Evolutionary conservation across 176 grass and related monocot species (phyloP).

Genomic region (Metroxylon sagu): DNA sequence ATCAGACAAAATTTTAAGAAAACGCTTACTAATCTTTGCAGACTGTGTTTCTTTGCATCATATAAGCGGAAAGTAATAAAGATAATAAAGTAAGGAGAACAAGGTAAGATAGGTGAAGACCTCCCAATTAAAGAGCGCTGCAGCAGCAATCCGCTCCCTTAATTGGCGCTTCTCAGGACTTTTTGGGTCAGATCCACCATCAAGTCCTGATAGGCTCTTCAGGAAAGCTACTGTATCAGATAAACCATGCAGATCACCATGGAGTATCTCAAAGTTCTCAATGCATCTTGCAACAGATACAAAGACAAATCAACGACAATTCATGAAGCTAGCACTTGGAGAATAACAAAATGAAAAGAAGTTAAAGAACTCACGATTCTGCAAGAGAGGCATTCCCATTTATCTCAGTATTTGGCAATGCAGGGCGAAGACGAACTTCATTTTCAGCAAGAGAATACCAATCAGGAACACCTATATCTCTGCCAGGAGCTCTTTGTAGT

Average conservation of each 20-base stretch:
- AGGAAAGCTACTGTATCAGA: conserved; percentile 84
- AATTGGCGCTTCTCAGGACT: conserved; percentile 64
- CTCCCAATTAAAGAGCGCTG: conserved; percentile 90
- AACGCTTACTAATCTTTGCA: no score
- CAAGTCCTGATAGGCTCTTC: conserved; percentile 75
- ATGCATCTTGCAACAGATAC: conserved; percentile 48
- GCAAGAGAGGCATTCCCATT: conserved; percentile 28
- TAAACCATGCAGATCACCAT: conserved; percentile 76
- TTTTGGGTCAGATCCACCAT: conserved; percentile 42
- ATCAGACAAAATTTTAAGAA: no score
- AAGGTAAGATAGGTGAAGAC: conserved; percentile 10
- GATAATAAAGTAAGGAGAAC: neutral
- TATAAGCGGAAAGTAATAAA: no score
- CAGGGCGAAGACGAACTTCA: conserved; percentile 58
- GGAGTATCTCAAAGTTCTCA: conserved; percentile 88
- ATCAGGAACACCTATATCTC: conserved; percentile 78
- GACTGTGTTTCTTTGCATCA: no score
- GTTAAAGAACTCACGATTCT: conserved; percentile 41
- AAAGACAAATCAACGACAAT: neutral
- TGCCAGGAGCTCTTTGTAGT: conserved; percentile 80
- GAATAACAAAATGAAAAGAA: neutral
- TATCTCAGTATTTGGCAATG: conserved; percentile 17
- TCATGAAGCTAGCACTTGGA: neutral
- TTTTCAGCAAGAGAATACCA: conserved; percentile 96
- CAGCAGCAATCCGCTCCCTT: conserved; percentile 69